Base-by-base conservation (phyloP, 2,329 filamentous ascomycete genomes). In the Nemania sp. region DNA sequence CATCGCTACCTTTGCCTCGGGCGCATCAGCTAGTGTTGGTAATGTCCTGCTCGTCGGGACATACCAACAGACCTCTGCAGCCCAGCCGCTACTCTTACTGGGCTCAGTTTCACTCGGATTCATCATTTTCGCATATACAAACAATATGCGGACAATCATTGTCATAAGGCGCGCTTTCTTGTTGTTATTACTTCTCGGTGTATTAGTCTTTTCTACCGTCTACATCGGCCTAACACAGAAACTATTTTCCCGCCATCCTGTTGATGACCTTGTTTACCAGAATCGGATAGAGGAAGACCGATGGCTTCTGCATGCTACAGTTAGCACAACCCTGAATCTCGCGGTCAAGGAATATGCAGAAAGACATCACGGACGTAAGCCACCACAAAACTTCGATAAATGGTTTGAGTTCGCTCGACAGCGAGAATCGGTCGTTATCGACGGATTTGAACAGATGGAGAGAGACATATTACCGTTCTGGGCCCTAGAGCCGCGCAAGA, bases 371-470 rank as follows among this genome's bases (percentile, higher is more conserved):
- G 85, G 86, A 13, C 84, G 91, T 61, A 79, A 86, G 29, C 92
- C 92, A 15, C 92, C 92, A 11, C 90, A 88, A 1, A 84, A 90
- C 60, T 97, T 96, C 68, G 90, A 92, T 68, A 87, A 87, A 66
- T 97, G 92, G 92, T 96, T 89, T 71, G 82, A 88, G 18, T 92
- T 90, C 69, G 91, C 92, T 5, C 84, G 83, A 63, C 79, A 83
- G n/a, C 85, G 82, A 59, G 81, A 83, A 1, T 89, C 92, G 0
- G 79, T 85, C 54, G 79, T 96, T 53, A 86, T 95, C 56, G 92
- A 97, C 69, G 87, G 90, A 64, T 97, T 91, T 67, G 87, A 90
- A 66, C 90, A 89, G 49, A 92, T 96, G 56, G 87, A 90, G 66
- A 81, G 87, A 56, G 87, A 91, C 63, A 76, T 96, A 2, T 78